A percentile compares a stretch with the other conserved stretches of the same genome.
These are phyloP conservation scores for Endocalyx cinctus DNA, from an alignment of 2,329 filamentous ascomycete species.

Conservation along the genomic window DNA sequence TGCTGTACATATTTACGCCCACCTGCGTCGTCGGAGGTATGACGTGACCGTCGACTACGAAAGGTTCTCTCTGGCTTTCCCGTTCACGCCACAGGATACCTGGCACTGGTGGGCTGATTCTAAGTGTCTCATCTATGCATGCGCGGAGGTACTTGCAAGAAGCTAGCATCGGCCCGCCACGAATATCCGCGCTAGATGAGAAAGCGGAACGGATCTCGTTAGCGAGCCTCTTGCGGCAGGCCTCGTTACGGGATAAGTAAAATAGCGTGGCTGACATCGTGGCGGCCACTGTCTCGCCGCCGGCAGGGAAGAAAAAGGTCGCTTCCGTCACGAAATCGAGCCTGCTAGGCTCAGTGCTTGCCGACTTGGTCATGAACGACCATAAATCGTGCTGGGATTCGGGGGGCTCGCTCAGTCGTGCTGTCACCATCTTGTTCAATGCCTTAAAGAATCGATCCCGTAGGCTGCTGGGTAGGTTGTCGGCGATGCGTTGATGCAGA, in stretches of 20 bases:
- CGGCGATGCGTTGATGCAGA: background rate
- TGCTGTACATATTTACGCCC: background rate
- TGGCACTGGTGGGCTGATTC: background rate
- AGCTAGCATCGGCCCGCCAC: background rate
- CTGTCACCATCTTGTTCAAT: background rate
- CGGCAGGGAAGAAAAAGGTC: background rate
- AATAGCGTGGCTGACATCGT: background rate
- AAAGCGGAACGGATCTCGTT: background rate
- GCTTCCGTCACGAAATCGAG: background rate
- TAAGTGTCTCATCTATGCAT: background rate
- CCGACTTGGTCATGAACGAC: background rate
- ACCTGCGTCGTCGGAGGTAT: background rate
- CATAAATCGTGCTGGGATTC: background rate
- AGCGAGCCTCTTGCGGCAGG: background rate
- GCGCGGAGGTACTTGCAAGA: background rate
- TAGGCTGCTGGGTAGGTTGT: background rate
- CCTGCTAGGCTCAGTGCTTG: background rate
- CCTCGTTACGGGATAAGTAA: background rate
- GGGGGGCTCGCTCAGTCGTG: background rate
- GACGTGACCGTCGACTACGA: background rate
- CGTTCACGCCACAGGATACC: background rate
- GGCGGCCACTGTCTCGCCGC: background rate
- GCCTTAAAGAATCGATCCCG: background rate
- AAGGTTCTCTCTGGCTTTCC: background rate
- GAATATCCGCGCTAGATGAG: background rate